phyloP scores from a whole-genome alignment of 805 yeast species.

The Saccharomycopsis lassenensis region DNA sequence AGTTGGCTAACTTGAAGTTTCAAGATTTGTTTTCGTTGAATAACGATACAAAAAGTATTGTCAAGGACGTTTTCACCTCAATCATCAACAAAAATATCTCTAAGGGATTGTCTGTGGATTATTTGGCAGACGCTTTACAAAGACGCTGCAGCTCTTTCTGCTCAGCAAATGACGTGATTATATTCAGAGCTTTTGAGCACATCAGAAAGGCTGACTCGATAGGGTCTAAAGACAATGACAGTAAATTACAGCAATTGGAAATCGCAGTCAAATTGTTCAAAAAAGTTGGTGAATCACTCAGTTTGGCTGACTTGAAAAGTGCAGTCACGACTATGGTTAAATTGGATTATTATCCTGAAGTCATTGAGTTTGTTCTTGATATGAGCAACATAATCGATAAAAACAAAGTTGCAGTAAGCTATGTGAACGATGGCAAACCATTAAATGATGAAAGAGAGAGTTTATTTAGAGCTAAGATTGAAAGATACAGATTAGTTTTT shows the following conservation, averaged over 20 bases:
- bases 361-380: constrained; percentile 69
- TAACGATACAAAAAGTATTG: constrained; percentile 40
- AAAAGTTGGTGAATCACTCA: constrained; percentile 67
- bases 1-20: constrained; percentile 56
- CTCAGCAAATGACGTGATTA: constrained; percentile 84
- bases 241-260: constrained; percentile 50
- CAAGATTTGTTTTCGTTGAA: constrained; percentile 69
- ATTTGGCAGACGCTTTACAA: constrained; percentile 77
- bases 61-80: constrained; percentile 80
- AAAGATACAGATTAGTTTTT: constrained; percentile 65
- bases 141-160: constrained; percentile 93
- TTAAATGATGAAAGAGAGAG: constrained; percentile 40
- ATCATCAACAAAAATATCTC: constrained; percentile 81
- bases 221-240: constrained; percentile 62
- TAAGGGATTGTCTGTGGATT: constrained; percentile 87
- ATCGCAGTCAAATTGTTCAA: constrained; percentile 70
- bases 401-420: constrained; percentile 47
- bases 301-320: constrained; percentile 70
- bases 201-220: constrained; percentile 75
- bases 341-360: constrained; percentile 72
- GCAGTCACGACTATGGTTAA: constrained; percentile 70
- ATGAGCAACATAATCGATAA: constrained; percentile 49
- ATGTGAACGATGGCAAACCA: constrained; percentile 39
- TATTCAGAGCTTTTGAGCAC: constrained; percentile 89
- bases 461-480: constrained; percentile 40